A percentile compares a stretch with the other conserved stretches of the same genome.
Conservation (phyloP, 805 yeast species). For the Debaryomyces tyrocola region DNA sequence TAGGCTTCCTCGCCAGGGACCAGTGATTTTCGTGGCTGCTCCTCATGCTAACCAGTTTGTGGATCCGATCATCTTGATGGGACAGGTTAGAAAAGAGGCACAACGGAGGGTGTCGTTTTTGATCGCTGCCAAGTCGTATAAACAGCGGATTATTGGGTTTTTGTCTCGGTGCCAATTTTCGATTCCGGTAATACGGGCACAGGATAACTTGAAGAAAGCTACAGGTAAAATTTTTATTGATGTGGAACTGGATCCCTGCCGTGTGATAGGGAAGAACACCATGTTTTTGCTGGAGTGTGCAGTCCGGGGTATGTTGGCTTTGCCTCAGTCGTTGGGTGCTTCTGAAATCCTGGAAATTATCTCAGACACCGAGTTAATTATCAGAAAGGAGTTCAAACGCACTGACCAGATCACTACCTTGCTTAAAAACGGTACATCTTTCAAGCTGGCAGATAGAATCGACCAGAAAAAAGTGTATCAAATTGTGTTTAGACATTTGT, state of each 20-base stretch:
- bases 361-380: conserved; percentile 66
- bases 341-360: conserved; percentile 66
- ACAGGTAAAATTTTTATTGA: conserved; percentile 64
- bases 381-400: conserved; percentile 70
- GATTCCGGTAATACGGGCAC: conserved; percentile 91
- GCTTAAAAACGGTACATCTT: conserved; percentile 54
- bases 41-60: conserved; percentile 98
- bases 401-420: conserved; percentile 42
- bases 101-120: conserved; percentile 74
- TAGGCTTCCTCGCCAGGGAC: conserved; percentile 67
- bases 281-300: conserved; percentile 62
- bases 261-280: conserved; percentile 66
- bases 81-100: conserved; percentile 68
- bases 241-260: conserved; percentile 49
- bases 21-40: conserved; percentile 91
- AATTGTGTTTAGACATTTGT: conserved; percentile 79
- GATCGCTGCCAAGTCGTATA: conserved; percentile 80
- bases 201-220: conserved; percentile 73
- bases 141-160: conserved; percentile 66
- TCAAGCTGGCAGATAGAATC: conserved; percentile 75
- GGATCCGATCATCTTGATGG: conserved; percentile 76
- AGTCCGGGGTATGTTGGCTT: conserved; percentile 66
- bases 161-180: conserved; percentile 75
- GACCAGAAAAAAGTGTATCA: conserved; percentile 85
- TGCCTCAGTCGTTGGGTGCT: conserved; percentile 78